Evolutionary conservation across 768 basidiomycete genomes (phyloP), one percentile per base, ranked within the genome.

Genomic region (Podaxis rugospora): DNA sequence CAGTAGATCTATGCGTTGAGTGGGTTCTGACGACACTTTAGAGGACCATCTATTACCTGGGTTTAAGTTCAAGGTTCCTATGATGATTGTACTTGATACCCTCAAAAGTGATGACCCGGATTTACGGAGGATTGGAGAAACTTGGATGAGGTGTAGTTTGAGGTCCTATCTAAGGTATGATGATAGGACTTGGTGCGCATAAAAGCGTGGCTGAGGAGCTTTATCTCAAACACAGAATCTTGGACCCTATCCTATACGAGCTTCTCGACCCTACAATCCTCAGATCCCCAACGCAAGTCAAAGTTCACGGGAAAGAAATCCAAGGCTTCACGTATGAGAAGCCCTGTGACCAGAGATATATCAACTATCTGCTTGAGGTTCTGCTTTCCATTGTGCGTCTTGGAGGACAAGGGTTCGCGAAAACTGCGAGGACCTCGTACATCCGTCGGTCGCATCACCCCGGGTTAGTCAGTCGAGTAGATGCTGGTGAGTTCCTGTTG

Each of bases 71-170:
- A 89, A 89, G 67, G 79, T 89, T 1, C 96, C 96, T 0, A 81
- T 98, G 83, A 88, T 94, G 81, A 84, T 88, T 47, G 86, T 96
- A 32, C 74, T 98, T 53, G 94, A 96, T 68, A 86, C 88, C 0
- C 73, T 98, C 51, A 88, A 87, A 66, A 87, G 80, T 40, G 86
- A 88, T 35, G 87, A 93, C 64, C 90, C 93, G 6, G 75, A 75
- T 62, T 72, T 90, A 9, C 86, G 90, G 27, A 83, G 93, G 10
- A 80, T 91, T 35, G 92, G 92, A 13, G 96, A 98, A 72, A 94
- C 94, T 0, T 99, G 97, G 97, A 94, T 99, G 90, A 84, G 95
- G 27, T 94, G 93, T 68, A 93, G 87, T 67, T 79, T 98, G 32
- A 92, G 90, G 70, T 95, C 94, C 1, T 96, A 96, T 70, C 77